phyloP scores from a whole-genome alignment of 139 green algal genomes.

The Volvox reticuliferus region DNA sequence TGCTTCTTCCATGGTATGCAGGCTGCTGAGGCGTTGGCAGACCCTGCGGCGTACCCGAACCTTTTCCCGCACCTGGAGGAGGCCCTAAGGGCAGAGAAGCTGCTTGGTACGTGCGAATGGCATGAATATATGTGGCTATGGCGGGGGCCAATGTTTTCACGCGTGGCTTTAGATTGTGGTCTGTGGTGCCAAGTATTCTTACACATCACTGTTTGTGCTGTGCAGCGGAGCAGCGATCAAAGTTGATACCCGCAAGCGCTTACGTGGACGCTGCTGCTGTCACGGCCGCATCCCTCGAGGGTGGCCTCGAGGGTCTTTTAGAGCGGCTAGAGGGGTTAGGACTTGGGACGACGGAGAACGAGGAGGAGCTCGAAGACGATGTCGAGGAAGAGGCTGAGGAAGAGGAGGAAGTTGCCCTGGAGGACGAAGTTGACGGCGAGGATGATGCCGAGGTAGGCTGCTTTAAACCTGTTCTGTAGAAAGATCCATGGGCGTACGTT shows the following conservation, averaged over 20 bases:
- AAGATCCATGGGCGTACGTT: neutral
- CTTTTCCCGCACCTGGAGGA: slow-evolving; percentile 93
- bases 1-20: neutral
- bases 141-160: too few relatives aligned
- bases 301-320: slow-evolving; percentile 23
- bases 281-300: slow-evolving; percentile 30
- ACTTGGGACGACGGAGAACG: neutral
- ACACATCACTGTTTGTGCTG: neutral
- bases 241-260: neutral
- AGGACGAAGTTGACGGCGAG: slow-evolving; percentile 47
- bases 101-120: slow-evolving; percentile 14
- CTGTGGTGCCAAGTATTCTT: too few relatives aligned
- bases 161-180: too few relatives aligned
- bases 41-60: slow-evolving; percentile 96
- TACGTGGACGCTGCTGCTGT: slow-evolving; percentile 47
- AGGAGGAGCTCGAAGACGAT: slow-evolving; percentile 34
- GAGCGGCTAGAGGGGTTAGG: slow-evolving; percentile 4
- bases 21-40: slow-evolving; percentile 95
- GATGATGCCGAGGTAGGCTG: slow-evolving; percentile 58
- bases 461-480: neutral
- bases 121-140: too few relatives aligned
- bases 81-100: slow-evolving; percentile 20
- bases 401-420: slow-evolving; percentile 24
- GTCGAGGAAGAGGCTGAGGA: slow-evolving; percentile 7
- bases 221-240: neutral